Conservation (phyloP, 208 protist genomes). For the Leishmania major region DNA sequence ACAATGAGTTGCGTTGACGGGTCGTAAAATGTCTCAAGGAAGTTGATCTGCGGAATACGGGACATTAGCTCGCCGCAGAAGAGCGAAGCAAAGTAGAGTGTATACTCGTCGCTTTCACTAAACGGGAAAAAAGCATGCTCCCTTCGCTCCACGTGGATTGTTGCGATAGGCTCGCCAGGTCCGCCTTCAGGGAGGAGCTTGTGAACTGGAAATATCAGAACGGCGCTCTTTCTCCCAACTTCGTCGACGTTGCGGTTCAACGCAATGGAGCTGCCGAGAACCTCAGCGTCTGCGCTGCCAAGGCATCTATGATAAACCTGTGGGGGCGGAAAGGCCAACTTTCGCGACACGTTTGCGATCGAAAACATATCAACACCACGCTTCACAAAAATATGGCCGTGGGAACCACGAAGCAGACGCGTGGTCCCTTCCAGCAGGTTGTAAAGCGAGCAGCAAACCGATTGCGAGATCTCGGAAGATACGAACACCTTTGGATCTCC, state of each 20-base stretch:
- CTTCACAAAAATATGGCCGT: conserved; percentile 76
- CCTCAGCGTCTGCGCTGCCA: conserved; percentile 74
- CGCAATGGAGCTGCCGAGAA: conserved; percentile 84
- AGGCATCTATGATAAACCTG: conserved; percentile 71
- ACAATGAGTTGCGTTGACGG: conserved; percentile 87
- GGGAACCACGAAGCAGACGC: conserved; percentile 54
- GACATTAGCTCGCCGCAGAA: conserved; percentile 82
- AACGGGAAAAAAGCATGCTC: conserved; percentile 55
- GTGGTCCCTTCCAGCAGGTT: conserved; percentile 76
- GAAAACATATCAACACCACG: conserved; percentile 80
- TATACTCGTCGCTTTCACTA: conserved; percentile 57
- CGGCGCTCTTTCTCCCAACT: conserved; percentile 30
- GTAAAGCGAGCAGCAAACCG: conserved; percentile 69
- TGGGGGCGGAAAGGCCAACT: conserved; percentile 76
- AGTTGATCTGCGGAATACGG: conserved; percentile 74
- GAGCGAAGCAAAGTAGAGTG: conserved; percentile 57
- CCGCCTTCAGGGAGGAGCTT: conserved; percentile 4
- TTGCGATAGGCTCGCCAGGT: conserved; percentile 36
- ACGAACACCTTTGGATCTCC: conserved; percentile 32
- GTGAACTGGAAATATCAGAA: conserved; percentile 82
- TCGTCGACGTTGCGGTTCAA: conserved; percentile 71
- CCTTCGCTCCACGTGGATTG: conserved; percentile 79
- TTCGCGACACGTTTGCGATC: conserved; percentile 75
- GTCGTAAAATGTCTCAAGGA: conserved; percentile 80
- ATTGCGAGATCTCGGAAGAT: conserved; percentile 70